Base-by-base conservation (phyloP, 2,329 filamentous ascomycete species). In the Arthrobotrys sphaeroides region DNA sequence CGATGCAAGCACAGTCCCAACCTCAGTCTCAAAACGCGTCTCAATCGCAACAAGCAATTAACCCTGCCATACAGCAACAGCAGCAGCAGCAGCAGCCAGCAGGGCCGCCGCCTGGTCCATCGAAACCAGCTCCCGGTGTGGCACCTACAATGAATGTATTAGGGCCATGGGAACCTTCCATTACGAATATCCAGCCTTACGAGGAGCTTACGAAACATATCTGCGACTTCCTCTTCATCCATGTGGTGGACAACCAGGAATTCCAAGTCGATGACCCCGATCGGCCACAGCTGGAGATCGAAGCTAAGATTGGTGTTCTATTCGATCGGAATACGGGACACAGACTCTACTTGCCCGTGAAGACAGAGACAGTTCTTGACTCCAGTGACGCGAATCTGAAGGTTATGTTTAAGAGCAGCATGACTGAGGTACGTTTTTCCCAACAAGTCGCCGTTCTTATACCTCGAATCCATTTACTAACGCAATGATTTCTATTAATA, bases 291-390 rank as follows among this genome's bases (percentile, higher is more conserved):
- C 89, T 97, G 62, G 95, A 99, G 83, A 91, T 99, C 65, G 95
- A 99, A 83, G 95, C 93, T 7, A 98, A 98, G 82, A 85, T 98
- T 53, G 95, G 95, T 16, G 90, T 89, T 24, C 86, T 98, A 12
- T 88, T 94, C 69, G 90, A 92, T 81, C 89, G 88, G 80, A 87
- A 90, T 75, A 91, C 88, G 5, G 88, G 90, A 68, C 85, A 89
- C 51, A 87, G 92, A n/a, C 84, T 94, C 24, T 84, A 87, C 7
- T 83, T 94, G 7, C 88, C 88, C 4, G 86, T 95, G 3, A 82
- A 86, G 20, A 90, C 91, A 0, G 91, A 95, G 81, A 90, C 88
- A 53, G 84, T 96, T 5, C 82, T 96, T 18, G 85, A 85, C 51
- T 86, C 88, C 31, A 87, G 85, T 22, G 84, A 85, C 31, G 81